These are phyloP conservation scores for Epichloe coenophiala DNA, from an alignment of 2,329 filamentous ascomycete species.

Conservation along the genomic window DNA sequence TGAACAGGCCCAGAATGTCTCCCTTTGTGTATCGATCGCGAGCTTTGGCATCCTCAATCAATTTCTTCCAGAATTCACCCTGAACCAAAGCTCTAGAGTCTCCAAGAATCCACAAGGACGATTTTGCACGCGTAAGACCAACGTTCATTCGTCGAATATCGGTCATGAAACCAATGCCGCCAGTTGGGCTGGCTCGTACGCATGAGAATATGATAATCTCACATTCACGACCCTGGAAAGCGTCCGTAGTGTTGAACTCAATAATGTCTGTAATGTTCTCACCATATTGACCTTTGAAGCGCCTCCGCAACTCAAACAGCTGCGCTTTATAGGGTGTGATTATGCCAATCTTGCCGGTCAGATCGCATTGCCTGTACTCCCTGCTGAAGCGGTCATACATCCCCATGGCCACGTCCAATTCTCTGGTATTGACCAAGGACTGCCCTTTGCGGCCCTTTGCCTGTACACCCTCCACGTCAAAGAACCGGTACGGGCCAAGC, in stretches of 20 bases:
- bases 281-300: conserved; percentile 62
- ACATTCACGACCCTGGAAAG: conserved; percentile 91
- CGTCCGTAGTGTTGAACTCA: conserved; percentile 98
- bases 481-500: conserved; percentile 90
- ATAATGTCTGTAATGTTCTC: conserved; percentile 62
- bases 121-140: conserved; percentile 90
- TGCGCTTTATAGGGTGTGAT: conserved; percentile 98
- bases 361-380: conserved; percentile 57
- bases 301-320: conserved; percentile 61
- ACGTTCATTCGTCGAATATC: conserved; percentile 99
- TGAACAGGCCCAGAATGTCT: conserved; percentile 36
- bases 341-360: conserved; percentile 79
- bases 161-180: conserved; percentile 96
- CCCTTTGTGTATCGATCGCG: conserved; percentile 67
- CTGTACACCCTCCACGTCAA: conserved; percentile 85
- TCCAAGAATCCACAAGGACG: conserved; percentile 89
- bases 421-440: conserved; percentile 79
- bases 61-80: conserved; percentile 78
- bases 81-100: conserved; percentile 77
- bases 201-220: conserved; percentile 99
- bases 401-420: conserved; percentile 74
- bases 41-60: conserved; percentile 68
- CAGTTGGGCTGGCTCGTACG: conserved; percentile 79
- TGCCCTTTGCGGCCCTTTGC: conserved; percentile 69
- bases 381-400: conserved; percentile 67